Evolutionary conservation across 2,329 filamentous ascomycete species (phyloP), one percentile per base, ranked within the genome.

Genomic region (Penicillium sp.): DNA sequence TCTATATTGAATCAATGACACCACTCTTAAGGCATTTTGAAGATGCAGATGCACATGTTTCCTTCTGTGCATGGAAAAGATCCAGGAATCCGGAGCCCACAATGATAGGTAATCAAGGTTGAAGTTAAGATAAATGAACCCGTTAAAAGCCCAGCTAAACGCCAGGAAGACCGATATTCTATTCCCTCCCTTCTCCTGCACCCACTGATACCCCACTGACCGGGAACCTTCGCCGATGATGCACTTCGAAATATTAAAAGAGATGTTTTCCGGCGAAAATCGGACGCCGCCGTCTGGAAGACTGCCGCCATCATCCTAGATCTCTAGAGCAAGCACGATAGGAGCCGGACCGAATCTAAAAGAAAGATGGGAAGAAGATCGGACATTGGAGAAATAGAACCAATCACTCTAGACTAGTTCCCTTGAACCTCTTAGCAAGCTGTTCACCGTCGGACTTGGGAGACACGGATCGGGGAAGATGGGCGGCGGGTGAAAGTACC

Each of bases 341-440:
- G 26, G 28, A 38, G 52, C 30, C 48, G 37, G 51, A 35, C 46
- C 10, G 52, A 55, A 53, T 33, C 45, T 37, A 55, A 42, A 55
- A 46, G 25, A 37, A 26, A 38, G 59, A 55, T 30, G 45, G 33
- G 58, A 64, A 58, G 46, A 55, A 28, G 40, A 66, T 37, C 59
- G 56, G 54, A 51, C 25, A 57, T 60, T 8, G 51, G 28, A 56
- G 55, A 58, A 52, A 59, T 57, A 65, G 60, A 62, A 57, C 56
- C 51, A 61, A 62, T 78, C 71, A 79, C 69, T 75, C 76, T 78
- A 85, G 76, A 78, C 81, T 85, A 85, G 84, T 81, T 80, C 83
- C 82, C 83, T 86, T 86, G 71, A 87, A 83, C 79, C 84, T 82
- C 81, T 87, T 87, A 87, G 84, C 84, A 84, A 87, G 81, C 70